These are phyloP conservation scores for Thelonectria olida DNA, from an alignment of 2,329 filamentous ascomycete species.

Conservation along the genomic window DNA sequence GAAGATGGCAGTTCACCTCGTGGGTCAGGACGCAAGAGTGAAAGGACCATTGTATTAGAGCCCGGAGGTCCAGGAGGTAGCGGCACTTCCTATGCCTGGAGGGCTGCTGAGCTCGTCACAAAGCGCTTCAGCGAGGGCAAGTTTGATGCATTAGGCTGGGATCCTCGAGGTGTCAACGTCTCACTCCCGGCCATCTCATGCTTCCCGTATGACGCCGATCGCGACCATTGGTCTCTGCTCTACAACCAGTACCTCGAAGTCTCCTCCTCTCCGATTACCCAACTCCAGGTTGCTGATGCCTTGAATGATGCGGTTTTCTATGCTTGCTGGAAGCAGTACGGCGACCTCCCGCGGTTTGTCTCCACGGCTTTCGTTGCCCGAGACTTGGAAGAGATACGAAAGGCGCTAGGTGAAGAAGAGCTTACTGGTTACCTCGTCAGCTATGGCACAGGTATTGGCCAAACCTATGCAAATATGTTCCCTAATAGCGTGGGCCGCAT, in stretches of 20 bases:
- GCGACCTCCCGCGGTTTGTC: slow-evolving; percentile 57
- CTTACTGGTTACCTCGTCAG: slow-evolving; percentile 60
- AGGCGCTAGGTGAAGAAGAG: slow-evolving; percentile 55
- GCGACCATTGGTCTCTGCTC: slow-evolving; percentile 57
- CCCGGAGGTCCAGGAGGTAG: slow-evolving; percentile 62
- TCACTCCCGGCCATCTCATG: slow-evolving; percentile 57
- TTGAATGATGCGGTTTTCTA: slow-evolving; percentile 55
- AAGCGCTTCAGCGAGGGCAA: slow-evolving; percentile 52
- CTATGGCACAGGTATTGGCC: slow-evolving; percentile 62
- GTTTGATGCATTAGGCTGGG: slow-evolving; percentile 62
- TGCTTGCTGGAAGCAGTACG: slow-evolving; percentile 53
- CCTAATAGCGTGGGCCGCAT: slow-evolving; percentile 57
- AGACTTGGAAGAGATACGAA: slow-evolving; percentile 59
- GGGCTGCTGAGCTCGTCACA: slow-evolving; percentile 47
- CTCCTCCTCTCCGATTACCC: slow-evolving; percentile 43
- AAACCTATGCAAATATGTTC: slow-evolving; percentile 62
- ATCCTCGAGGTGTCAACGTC: slow-evolving; percentile 62
- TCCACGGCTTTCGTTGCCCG: slow-evolving; percentile 57
- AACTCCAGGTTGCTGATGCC: slow-evolving; percentile 56
- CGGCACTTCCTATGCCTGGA: slow-evolving; percentile 54
- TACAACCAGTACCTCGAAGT: slow-evolving; percentile 51
- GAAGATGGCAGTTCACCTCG: slow-evolving; percentile 23
- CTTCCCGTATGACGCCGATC: slow-evolving; percentile 55
- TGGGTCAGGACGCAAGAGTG: slow-evolving; percentile 48
- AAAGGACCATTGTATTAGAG: slow-evolving; percentile 59